These are phyloP conservation scores for Penicillium sp. DNA, from an alignment of 2,329 filamentous ascomycete species.

Conservation along the genomic window DNA sequence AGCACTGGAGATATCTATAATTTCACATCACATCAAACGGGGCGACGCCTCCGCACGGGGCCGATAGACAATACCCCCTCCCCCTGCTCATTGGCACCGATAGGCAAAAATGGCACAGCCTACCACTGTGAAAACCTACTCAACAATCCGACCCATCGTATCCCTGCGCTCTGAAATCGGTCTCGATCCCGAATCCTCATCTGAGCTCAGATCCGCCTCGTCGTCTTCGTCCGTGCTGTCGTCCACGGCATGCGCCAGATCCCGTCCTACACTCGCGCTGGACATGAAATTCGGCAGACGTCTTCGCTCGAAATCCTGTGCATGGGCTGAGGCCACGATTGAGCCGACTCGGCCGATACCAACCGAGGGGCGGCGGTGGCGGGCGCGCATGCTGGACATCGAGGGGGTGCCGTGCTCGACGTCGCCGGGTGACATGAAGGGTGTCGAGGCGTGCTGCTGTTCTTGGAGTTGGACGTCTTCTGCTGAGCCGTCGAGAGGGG, in stretches of 20 bases:
- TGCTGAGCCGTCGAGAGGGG: slow-evolving; percentile 14
- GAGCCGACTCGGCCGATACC: slow-evolving; percentile 58
- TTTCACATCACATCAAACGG: background rate
- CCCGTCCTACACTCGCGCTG: slow-evolving; percentile 35
- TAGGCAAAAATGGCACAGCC: background rate
- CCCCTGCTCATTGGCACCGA: background rate
- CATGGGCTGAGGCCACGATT: slow-evolving; percentile 80
- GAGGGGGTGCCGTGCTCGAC: slow-evolving; percentile 32
- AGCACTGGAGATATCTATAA: slow-evolving; percentile 5
- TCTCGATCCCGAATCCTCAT: slow-evolving; percentile 26
- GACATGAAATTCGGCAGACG: slow-evolving; percentile 52
- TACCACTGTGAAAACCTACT: background rate
- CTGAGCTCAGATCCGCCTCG: slow-evolving; percentile 32
- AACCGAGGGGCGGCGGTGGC: slow-evolving; percentile 28
- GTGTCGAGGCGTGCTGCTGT: slow-evolving; percentile 19
- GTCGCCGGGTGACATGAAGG: slow-evolving; percentile 25
- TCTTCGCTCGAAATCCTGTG: slow-evolving; percentile 87
- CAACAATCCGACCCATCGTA: slow-evolving; percentile 8
- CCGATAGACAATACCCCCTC: background rate
- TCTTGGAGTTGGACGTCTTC: slow-evolving; percentile 32
- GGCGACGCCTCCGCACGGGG: background rate
- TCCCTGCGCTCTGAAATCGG: slow-evolving; percentile 1
- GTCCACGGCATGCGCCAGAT: slow-evolving; percentile 36
- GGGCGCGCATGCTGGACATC: slow-evolving; percentile 27
- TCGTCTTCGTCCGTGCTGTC: slow-evolving; percentile 41